phyloP scores from a whole-genome alignment of 768 basidiomycete species.

The Daedaleopsis sinensis region DNA sequence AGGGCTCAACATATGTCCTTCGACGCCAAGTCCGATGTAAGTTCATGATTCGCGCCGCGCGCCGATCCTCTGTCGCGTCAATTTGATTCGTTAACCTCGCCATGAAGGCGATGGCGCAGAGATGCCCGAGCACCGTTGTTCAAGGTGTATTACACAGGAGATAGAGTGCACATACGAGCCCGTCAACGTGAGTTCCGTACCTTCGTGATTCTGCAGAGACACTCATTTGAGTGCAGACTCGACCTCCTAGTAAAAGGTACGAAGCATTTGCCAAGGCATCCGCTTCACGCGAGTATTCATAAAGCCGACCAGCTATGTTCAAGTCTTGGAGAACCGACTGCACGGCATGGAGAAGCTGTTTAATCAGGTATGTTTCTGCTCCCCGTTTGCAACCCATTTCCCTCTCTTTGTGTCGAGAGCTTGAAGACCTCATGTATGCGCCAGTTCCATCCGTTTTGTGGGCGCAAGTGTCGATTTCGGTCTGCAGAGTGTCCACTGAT shows the following conservation, averaged over 20 bases:
- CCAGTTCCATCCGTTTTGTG: too few relatives aligned
- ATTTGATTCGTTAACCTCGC: neutral
- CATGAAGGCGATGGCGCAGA: slow-evolving; percentile 18
- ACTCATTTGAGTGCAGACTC: slow-evolving; percentile 3
- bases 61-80: neutral
- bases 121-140: slow-evolving; percentile 15
- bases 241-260: slow-evolving; percentile 16
- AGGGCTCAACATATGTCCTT: neutral
- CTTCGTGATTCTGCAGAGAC: too few relatives aligned
- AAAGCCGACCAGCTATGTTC: slow-evolving; percentile 18
- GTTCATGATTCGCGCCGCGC: neutral
- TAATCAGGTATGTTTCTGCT: slow-evolving; percentile 12
- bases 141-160: slow-evolving; percentile 14
- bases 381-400: too few relatives aligned
- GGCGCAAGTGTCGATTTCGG: too few relatives aligned
- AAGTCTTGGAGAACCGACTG: slow-evolving; percentile 23
- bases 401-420: too few relatives aligned
- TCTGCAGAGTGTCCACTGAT: too few relatives aligned
- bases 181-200: neutral
- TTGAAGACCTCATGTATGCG: too few relatives aligned
- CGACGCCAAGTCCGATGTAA: slow-evolving; percentile 8
- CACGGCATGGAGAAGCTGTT: slow-evolving; percentile 27
- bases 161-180: slow-evolving; percentile 19
- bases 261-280: too few relatives aligned
- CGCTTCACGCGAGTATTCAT: too few relatives aligned